phyloP scores from a whole-genome alignment of 352 stramenopile genomes.

The Pythium utonaiense region DNA sequence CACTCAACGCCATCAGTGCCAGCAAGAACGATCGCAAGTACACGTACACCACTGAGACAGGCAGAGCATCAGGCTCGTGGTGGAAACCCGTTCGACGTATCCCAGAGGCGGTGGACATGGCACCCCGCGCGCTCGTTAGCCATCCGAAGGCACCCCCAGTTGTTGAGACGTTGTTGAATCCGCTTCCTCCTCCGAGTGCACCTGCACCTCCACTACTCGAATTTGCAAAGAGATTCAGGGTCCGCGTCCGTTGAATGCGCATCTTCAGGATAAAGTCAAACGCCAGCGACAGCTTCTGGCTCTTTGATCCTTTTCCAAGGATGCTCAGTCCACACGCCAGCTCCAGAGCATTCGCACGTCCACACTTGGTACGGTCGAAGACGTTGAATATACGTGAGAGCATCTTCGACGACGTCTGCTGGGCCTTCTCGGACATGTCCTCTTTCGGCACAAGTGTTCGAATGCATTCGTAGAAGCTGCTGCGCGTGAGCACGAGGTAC shows the following conservation, averaged over 20 bases:
- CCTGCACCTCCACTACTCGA: conserved; percentile 23
- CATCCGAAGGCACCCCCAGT: conserved; percentile 43
- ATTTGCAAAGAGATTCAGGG: conserved; percentile 58
- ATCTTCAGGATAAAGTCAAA: conserved; percentile 89
- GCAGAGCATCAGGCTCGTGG: conserved; percentile 57
- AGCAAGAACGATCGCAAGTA: conserved; percentile 84
- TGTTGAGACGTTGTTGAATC: conserved; percentile 48
- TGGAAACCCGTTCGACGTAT: conserved; percentile 34
- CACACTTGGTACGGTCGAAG: conserved; percentile 79
- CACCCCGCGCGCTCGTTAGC: conserved; percentile 50
- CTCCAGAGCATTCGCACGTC: conserved; percentile 79
- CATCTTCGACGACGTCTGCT: conserved; percentile 83
- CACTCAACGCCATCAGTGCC: conserved; percentile 82
- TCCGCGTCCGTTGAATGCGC: conserved; percentile 69
- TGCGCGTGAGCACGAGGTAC: conserved; percentile 70
- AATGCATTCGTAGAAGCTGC: conserved; percentile 87
- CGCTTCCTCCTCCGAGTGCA: conserved; percentile 22
- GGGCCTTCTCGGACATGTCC: conserved; percentile 75
- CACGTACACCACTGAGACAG: conserved; percentile 81
- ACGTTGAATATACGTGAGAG: conserved; percentile 83
- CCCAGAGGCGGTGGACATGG: conserved; percentile 27
- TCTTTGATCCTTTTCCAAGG: conserved; percentile 80
- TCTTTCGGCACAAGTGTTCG: conserved; percentile 77
- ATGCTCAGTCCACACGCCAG: conserved; percentile 86
- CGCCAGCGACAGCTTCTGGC: conserved; percentile 78